Evolutionary conservation across 2,329 filamentous ascomycete species (phyloP).

Genomic region (Colletotrichum sidae): DNA sequence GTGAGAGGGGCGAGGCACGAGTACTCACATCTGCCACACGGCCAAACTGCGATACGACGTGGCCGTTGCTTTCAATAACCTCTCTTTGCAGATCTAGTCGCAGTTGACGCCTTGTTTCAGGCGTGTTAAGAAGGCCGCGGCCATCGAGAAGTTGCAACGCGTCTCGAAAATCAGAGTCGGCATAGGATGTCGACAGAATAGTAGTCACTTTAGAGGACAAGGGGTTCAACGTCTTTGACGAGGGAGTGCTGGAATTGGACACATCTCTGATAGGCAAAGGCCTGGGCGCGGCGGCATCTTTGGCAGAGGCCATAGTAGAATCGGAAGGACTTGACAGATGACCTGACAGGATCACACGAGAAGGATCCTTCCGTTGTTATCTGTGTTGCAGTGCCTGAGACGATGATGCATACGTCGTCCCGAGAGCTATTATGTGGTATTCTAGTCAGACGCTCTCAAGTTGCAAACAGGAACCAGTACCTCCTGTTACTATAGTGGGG

Average conservation of each 20-base stretch:
- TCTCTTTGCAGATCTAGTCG: slow-evolving; percentile 89
- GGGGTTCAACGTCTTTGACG: slow-evolving; percentile 66
- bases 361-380: too few species aligned
- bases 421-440: too few species aligned
- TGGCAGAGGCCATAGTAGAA: slow-evolving; percentile 17
- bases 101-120: slow-evolving; percentile 82
- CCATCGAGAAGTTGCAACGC: slow-evolving; percentile 82
- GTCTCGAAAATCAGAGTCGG: slow-evolving; percentile 91
- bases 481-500: too few species aligned
- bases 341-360: too few species aligned
- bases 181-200: slow-evolving; percentile 91
- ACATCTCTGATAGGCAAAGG: slow-evolving; percentile 30
- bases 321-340: too few species aligned
- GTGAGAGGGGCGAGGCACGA: neutral
- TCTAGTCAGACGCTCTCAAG: too few species aligned
- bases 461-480: too few species aligned
- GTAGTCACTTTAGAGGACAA: slow-evolving; percentile 85
- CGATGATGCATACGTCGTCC: too few species aligned
- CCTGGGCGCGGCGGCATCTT: slow-evolving; percentile 5
- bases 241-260: slow-evolving; percentile 39
- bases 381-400: too few species aligned
- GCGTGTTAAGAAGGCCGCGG: slow-evolving; percentile 76
- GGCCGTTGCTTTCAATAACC: slow-evolving; percentile 91
- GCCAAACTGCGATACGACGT: slow-evolving; percentile 89
- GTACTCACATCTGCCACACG: slow-evolving; percentile 82